Conservation (phyloP, 192 early-diverging fungal genomes). For the Lobosporangium transversale region DNA sequence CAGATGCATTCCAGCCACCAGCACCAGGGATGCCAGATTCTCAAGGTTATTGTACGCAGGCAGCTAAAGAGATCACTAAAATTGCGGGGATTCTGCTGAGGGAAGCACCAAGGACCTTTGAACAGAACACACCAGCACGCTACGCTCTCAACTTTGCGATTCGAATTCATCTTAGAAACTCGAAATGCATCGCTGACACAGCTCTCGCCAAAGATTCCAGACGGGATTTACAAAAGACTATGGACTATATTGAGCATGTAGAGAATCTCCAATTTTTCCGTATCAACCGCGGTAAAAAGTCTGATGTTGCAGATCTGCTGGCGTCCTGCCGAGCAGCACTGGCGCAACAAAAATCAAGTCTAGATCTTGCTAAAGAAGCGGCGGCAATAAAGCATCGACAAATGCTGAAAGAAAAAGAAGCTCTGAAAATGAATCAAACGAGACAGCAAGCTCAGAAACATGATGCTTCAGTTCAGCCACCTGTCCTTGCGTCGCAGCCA, state of each 20-base stretch:
- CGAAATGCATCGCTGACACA: conserved; percentile 29
- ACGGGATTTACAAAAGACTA: conserved; percentile 44
- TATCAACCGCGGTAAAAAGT: conserved; percentile 43
- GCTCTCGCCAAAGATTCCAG: conserved; percentile 36
- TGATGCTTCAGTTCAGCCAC: background rate
- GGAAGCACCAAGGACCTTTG: conserved; percentile 39
- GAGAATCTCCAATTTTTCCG: conserved; percentile 48
- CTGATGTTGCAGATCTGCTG: conserved; percentile 37
- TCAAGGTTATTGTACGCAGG: conserved; percentile 49
- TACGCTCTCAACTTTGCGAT: conserved; percentile 49
- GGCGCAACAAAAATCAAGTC: conserved; percentile 43
- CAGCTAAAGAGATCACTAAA: conserved; percentile 50
- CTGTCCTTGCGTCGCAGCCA: conserved; percentile 20
- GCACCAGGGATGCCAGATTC: conserved; percentile 28
- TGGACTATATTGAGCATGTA: conserved; percentile 46
- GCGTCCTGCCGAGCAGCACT: conserved; percentile 43
- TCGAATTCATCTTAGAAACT: conserved; percentile 46
- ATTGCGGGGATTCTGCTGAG: conserved; percentile 36
- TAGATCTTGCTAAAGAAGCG: conserved; percentile 48
- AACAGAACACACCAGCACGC: conserved; percentile 42
- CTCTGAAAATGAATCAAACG: conserved; percentile 15
- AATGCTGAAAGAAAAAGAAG: conserved; percentile 22
- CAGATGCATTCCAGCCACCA: conserved; percentile 35
- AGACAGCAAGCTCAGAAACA: background rate
- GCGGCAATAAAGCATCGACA: conserved; percentile 38